Base-by-base conservation (phyloP, 768 basidiomycete species). In the Boletales sp. region DNA sequence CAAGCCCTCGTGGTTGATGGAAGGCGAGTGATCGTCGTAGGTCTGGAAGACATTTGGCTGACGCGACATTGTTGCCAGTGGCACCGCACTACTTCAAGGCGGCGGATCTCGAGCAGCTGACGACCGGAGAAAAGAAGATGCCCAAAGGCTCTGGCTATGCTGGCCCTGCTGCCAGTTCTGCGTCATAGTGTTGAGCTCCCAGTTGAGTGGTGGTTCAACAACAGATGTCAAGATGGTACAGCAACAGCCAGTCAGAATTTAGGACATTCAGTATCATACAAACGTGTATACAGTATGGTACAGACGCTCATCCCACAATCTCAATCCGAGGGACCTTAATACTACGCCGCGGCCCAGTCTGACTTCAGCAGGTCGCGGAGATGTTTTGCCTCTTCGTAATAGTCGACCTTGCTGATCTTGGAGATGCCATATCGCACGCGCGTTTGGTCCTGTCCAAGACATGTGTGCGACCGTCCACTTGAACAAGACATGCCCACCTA, bases 61-160 rank as follows among this genome's bases (percentile, higher is more conserved):
- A 55, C 41, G 39, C 25, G 50, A 49, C 39, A 19, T 49, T 15
- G 36, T 43, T 25, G 48, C 1, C 60, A 93, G 93, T 97, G 18
- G 95, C 95, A 2, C 94, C 95, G 0, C 95, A 98, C 65, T 97
- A 93, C 66, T 98, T 95, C 81, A 95, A 91, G 65, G 76, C 78
- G 8, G 84, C 88, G 2, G 89, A 91, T 60, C 68, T 90, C 41
- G 89, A 92, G 58, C 86, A 90, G 61, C 66, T 91, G 35, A 80
- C 87, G 0, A 79, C 79, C 14, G 87, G 90, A 15, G 89, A 91
- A 52, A 92, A 87, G 71, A 96, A 94, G 72, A 91, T 95, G 91
- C 93, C 93, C 30, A 94, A 94, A 60, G 75, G 74, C n/a, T 69
- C 75, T 36, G 80, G 75, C 17, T 62, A 58, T 37, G 62, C 69